Evolutionary conservation across 306 rosid species (phyloP).

Genomic region (Comarum palustre): DNA sequence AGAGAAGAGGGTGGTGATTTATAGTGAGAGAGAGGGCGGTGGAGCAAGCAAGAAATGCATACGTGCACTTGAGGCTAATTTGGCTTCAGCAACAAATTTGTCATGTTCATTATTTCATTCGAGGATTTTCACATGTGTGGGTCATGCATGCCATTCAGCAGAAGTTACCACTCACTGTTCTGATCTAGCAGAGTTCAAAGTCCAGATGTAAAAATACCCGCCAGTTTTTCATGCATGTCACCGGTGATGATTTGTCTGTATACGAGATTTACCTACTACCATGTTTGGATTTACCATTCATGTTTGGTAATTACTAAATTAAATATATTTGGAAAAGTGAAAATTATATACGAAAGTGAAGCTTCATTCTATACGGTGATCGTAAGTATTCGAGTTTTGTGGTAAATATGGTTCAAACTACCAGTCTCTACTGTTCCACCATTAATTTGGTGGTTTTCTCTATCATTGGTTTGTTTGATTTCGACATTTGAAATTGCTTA

Average conservation of each 20-base stretch:
- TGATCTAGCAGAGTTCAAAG: background rate
- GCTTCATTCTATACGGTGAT: no score
- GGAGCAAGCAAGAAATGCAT: slow-evolving; percentile 20
- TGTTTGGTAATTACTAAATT: background rate
- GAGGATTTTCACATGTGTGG: slow-evolving; percentile 10
- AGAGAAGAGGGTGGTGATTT: slow-evolving; percentile 9
- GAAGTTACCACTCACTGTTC: background rate
- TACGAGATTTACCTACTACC: no score
- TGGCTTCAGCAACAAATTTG: slow-evolving; percentile 7
- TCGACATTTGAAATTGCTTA: background rate
- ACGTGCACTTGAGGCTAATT: slow-evolving; percentile 13
- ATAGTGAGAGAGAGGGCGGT: background rate
- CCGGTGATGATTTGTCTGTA: background rate
- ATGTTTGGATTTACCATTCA: no score
- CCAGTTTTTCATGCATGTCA: background rate
- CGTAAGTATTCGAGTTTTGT: no score
- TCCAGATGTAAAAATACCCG: background rate
- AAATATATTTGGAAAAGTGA: no score
- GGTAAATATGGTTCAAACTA: no score
- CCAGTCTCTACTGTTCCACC: background rate
- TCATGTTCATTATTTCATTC: background rate
- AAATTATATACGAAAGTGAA: no score
- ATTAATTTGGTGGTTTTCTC: background rate
- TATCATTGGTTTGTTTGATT: background rate
- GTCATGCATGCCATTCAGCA: background rate